phyloP scores from a whole-genome alignment of 768 basidiomycete genomes.

The Cyathus striatus region DNA sequence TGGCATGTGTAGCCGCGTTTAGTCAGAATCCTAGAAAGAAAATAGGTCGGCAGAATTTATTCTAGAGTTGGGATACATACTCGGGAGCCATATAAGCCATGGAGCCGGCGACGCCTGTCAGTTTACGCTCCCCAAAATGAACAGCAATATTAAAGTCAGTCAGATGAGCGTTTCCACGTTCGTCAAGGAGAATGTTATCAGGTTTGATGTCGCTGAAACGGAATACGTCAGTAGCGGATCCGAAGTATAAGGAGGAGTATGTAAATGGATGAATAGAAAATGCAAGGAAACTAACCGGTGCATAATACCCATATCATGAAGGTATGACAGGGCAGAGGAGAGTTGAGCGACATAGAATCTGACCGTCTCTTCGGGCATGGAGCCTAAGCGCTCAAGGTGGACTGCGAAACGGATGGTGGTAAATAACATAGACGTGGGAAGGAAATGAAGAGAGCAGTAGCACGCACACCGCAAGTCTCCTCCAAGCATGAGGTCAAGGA shows the following conservation, averaged over 20 bases:
- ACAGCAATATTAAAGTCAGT: constrained; percentile 99
- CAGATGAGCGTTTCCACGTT: constrained; percentile 91
- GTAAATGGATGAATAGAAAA: constrained; percentile 7
- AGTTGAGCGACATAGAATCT: constrained; percentile 89
- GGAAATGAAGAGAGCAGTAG: not conserved
- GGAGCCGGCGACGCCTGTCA: constrained; percentile 92
- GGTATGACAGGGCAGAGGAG: constrained; percentile 80
- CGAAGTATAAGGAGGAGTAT: constrained; percentile 4
- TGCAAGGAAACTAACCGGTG: constrained; percentile 64
- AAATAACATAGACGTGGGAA: constrained; percentile 4
- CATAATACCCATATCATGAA: constrained; percentile 93
- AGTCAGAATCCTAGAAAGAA: constrained; percentile 65
- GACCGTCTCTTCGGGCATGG: constrained; percentile 71
- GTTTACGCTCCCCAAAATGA: constrained; percentile 83
- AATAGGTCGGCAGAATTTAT: too few species aligned
- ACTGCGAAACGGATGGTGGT: constrained; percentile 42
- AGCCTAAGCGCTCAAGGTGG: constrained; percentile 79
- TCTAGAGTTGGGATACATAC: constrained; percentile 38
- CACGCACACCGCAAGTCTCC: constrained; percentile 88
- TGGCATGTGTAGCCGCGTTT: constrained; percentile 93
- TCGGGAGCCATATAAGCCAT: constrained; percentile 99
- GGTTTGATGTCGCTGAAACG: constrained; percentile 84
- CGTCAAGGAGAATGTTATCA: constrained; percentile 96
- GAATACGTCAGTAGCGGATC: too few species aligned
- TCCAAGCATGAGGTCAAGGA: constrained; percentile 94